Conservation (phyloP, 1,284 basidiomycete species). For the Lentinus polychrous region DNA sequence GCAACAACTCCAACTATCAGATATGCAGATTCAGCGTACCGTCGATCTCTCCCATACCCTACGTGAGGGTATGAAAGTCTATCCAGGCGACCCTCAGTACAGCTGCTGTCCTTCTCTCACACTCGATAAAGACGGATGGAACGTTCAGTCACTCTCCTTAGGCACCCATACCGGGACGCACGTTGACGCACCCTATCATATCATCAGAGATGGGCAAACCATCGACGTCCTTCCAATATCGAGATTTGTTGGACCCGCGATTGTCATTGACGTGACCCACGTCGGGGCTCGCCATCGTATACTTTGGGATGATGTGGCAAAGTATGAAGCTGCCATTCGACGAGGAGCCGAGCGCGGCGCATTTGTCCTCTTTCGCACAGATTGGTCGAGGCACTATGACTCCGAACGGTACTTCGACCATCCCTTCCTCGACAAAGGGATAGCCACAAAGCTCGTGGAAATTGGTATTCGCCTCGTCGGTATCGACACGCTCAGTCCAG, state of each 20-base stretch:
- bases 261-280: conserved; percentile 15
- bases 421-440: conserved; percentile 45
- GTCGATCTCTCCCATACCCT: conserved; percentile 49
- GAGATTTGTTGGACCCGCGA: conserved; percentile 29
- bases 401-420: conserved; percentile 44
- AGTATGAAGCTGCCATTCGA: conserved; percentile 21
- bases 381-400: conserved; percentile 49
- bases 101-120: conserved; percentile 13
- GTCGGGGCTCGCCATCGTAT: neutral
- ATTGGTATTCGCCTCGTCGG: conserved; percentile 46
- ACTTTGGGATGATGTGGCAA: conserved; percentile 1
- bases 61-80: conserved; percentile 31
- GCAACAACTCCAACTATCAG: no score
- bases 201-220: conserved; percentile 41
- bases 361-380: conserved; percentile 47
- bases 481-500: conserved; percentile 52
- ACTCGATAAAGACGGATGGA: neutral
- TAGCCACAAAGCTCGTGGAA: conserved; percentile 37
- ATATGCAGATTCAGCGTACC: neutral
- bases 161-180: conserved; percentile 55
- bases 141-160: neutral
- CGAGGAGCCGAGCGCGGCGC: conserved; percentile 13
- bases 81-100: conserved; percentile 47
- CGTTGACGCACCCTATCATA: conserved; percentile 64
- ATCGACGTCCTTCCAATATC: conserved; percentile 40